Conservation (phyloP, 2,329 filamentous ascomycete genomes). For the Fonsecaea multimorphosa region DNA sequence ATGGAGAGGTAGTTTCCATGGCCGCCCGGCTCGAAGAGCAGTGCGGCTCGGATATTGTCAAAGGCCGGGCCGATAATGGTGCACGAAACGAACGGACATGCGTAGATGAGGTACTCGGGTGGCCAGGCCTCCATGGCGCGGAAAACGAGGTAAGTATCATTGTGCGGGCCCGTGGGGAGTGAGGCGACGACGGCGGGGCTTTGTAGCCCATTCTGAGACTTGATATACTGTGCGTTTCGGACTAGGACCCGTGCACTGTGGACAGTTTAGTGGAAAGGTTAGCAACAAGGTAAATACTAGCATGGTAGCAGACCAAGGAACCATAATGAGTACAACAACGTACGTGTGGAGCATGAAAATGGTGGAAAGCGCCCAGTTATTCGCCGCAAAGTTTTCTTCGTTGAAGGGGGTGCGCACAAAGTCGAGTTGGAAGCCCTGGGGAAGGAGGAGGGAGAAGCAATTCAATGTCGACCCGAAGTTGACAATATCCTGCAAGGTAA, state of each 20-base stretch:
- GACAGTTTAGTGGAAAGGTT: not conserved
- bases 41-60: slow-evolving; percentile 9
- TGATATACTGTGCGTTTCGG: slow-evolving; percentile 10
- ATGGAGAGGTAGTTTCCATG: not conserved
- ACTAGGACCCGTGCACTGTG: slow-evolving; percentile 11
- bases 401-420: not conserved
- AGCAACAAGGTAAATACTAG: too few species aligned
- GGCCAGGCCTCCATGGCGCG: slow-evolving; percentile 20
- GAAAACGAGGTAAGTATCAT: slow-evolving; percentile 20
- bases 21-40: slow-evolving; percentile 4
- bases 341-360: slow-evolving; percentile 21
- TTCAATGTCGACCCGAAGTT: slow-evolving; percentile 12
- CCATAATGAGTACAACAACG: not conserved
- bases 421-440: slow-evolving; percentile 2
- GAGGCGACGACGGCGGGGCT: not conserved
- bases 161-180: not conserved
- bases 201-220: not conserved
- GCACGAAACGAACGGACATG: slow-evolving; percentile 17
- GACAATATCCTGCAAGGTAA: slow-evolving; percentile 1
- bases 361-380: slow-evolving; percentile 13
- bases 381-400: slow-evolving; percentile 12
- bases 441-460: slow-evolving; percentile 15
- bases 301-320: too few species aligned
- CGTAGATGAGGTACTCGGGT: slow-evolving; percentile 15
- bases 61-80: slow-evolving; percentile 18